These are phyloP conservation scores for Calonectria pseudoturangicola DNA, from an alignment of 2,329 filamentous ascomycete genomes.

Conservation along the genomic window DNA sequence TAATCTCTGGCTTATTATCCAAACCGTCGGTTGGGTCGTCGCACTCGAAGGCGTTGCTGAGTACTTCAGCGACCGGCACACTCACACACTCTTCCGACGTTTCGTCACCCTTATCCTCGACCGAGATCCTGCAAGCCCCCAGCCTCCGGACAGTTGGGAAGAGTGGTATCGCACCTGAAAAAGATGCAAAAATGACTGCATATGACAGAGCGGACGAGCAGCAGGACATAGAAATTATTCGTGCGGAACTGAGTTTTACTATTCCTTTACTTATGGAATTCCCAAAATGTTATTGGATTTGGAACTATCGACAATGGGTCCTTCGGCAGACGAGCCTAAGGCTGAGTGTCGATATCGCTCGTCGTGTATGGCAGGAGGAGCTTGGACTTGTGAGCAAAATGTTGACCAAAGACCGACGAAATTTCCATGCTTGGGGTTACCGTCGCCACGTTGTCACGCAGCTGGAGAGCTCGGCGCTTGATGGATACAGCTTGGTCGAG, in stretches of 20 bases:
- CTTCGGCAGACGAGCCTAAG: slow-evolving; percentile 81
- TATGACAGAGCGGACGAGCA: slow-evolving; percentile 48
- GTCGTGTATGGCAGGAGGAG: slow-evolving; percentile 87
- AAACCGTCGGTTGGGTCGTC: slow-evolving; percentile 69
- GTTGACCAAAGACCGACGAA: slow-evolving; percentile 88
- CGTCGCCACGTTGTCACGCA: slow-evolving; percentile 85
- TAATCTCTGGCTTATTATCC: slow-evolving; percentile 76
- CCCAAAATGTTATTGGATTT: slow-evolving; percentile 99
- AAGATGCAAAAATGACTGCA: slow-evolving; percentile 22
- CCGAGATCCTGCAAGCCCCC: slow-evolving; percentile 68
- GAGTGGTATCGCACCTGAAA: slow-evolving; percentile 72
- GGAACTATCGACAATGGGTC: slow-evolving; percentile 95
- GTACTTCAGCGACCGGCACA: slow-evolving; percentile 72
- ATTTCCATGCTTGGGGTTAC: slow-evolving; percentile 98
- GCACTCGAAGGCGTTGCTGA: slow-evolving; percentile 73
- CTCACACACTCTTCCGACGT: slow-evolving; percentile 78
- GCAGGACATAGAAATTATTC: slow-evolving; percentile 72
- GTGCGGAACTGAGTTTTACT: slow-evolving; percentile 86
- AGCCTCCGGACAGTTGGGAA: slow-evolving; percentile 69
- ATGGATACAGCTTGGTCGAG: slow-evolving; percentile 80
- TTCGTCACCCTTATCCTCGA: slow-evolving; percentile 73
- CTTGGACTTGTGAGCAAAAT: slow-evolving; percentile 90
- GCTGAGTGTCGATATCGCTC: slow-evolving; percentile 74
- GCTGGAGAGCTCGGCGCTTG: slow-evolving; percentile 77
- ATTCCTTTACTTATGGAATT: slow-evolving; percentile 88